phyloP scores from a whole-genome alignment of 306 rosid species.

The Acacia confusa region DNA sequence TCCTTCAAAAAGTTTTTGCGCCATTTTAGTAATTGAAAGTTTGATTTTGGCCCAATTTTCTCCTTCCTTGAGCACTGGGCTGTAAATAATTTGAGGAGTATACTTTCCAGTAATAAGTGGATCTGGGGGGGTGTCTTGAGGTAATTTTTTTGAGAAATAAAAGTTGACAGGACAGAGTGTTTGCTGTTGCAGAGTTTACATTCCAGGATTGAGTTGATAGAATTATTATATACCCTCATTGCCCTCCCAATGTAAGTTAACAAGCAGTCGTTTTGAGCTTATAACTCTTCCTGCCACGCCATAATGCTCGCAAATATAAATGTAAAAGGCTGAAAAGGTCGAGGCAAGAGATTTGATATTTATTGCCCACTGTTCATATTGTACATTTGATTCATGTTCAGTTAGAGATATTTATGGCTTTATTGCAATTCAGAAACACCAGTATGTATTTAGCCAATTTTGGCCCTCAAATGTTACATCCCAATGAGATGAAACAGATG shows the following conservation, averaged over 20 bases:
- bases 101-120: not conserved
- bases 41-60: not conserved
- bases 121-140: not conserved
- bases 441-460: not conserved
- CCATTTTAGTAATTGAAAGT: not conserved
- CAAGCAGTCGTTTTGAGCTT: not conserved
- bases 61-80: not conserved
- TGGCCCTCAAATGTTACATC: not conserved
- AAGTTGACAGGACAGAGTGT: slow-evolving; percentile 7
- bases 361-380: not conserved
- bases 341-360: slow-evolving; percentile 7
- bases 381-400: not conserved
- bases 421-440: not conserved
- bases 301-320: not conserved
- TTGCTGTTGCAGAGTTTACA: not conserved
- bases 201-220: not conserved
- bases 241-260: not conserved
- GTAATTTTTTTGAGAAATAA: not conserved
- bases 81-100: not conserved
- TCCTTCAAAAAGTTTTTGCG: not conserved
- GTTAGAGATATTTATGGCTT: not conserved
- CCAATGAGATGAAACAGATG: not conserved
- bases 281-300: not conserved
- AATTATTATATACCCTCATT: not conserved
- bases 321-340: not conserved